Evolutionary conservation across 768 basidiomycete species (phyloP), one percentile per base, ranked within the genome.

Genomic region (Suillus sp.): DNA sequence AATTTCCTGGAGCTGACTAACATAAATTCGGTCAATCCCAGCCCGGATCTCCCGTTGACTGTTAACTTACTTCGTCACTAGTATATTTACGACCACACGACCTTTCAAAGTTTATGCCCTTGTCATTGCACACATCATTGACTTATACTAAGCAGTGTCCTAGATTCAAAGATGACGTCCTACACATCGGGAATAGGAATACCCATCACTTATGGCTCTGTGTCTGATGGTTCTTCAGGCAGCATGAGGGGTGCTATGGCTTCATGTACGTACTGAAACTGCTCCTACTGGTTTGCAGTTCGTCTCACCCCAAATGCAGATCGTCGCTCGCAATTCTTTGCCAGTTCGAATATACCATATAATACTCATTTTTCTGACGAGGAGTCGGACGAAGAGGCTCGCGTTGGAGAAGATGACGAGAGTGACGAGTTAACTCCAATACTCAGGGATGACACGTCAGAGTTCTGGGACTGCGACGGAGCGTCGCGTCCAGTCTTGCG

Each of bases 271-370:
- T 74, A 22, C 22, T 48, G 35, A 45, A 25, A 13, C 27, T 42
- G 13, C 42, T 8, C 37, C 27, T n/a, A 16, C 42, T 65, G 34
- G 57, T 64, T 38, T 61, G 2, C 4, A 30, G 20, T 64, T 53
- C 10, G 32, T 48, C 53, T 61, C 34, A 65, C 57, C 13, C 63
- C 27, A 22, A 61, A 62, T 64, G 22, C 66, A 92, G 90, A 91
- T 71, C 86, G 85, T 60, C 84, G 90, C 35, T 79, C 88, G 9
- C 89, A 91, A 70, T 88, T 84, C 69, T 81, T 90, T 45, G 86
- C 85, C 25, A 84, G 84, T 58, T 85, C 86, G 9, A 80, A 81
- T 37, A 81, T 88, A 30, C 82, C 81, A n/a, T 78, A 81, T 13
- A 76, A 83, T 4, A 77, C 80, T 7, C 82, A 84, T 62, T 70